Base-by-base conservation (phyloP, 345 rosid genomes). In the Iberis pinnata region DNA sequence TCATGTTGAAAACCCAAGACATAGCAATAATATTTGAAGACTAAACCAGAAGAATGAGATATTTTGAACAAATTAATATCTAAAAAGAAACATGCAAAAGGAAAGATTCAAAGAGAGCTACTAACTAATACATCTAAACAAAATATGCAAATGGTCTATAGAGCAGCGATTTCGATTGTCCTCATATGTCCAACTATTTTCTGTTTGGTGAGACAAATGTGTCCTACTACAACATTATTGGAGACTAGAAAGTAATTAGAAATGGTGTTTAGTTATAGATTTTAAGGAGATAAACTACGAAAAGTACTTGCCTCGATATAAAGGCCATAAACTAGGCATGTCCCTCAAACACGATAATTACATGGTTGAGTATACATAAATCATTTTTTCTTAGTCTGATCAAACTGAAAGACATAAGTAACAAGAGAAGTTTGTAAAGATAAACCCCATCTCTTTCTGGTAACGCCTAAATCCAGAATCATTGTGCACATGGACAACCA, bases 391-490 rank as follows among this genome's bases (percentile, higher is more conserved):
- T 36, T 50, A 59, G 60, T 68, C 43, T 33, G 38, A 53, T 68
- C 10, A 47, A 60, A 47, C 14, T 17, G 32, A 38, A 47, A 32
- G 43, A 40, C 41, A 43, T 37, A 42, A 13, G n/a, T n/a, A n/a
- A n/a, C n/a, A n/a, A 53, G 14, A 8, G 26, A 53, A 24, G 42
- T n/a, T n/a, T n/a, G n/a, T 18, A 56, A 64, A 61, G 14, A 70
- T 59, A 41, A n/a, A 92, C 98, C 96, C 84, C 88, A 88, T 88
- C 71, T 92, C 98, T 58, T 83, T 92, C 50, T 84, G 96, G 70
- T 92, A 92, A 58, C 98, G 80, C 68, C 83, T 75, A 67, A 92
- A 92, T 59, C 40, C 80, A 5, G 95, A 84, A 70, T 88, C 98
- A 51, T 81, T 79, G 48, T 53, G 86, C 56, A 92, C 96, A 80